A percentile compares a stretch with the other conserved stretches of the same genome.
phyloP scores from a whole-genome alignment of 2,329 filamentous ascomycete species.

The Cercospora nicotianae region DNA sequence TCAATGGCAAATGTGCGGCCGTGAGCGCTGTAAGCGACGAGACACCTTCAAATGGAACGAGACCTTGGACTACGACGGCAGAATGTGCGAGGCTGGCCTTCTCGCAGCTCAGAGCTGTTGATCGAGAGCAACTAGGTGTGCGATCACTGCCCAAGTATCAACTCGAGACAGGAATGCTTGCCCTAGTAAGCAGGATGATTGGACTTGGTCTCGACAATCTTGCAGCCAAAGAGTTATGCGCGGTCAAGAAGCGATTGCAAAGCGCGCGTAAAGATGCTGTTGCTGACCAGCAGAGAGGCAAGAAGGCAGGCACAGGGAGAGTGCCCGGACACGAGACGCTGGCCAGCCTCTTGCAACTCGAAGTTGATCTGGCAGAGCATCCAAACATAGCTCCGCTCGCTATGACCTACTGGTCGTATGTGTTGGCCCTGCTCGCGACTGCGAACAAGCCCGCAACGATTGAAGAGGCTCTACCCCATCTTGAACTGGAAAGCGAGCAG shows the following conservation, averaged over 20 bases:
- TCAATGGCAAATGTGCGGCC: not conserved
- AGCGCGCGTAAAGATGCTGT: not conserved
- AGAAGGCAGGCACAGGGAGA: slow-evolving; percentile 32
- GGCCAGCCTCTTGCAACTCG: slow-evolving; percentile 63
- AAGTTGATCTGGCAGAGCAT: slow-evolving; percentile 44
- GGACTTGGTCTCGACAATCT: slow-evolving; percentile 64
- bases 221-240: slow-evolving; percentile 66
- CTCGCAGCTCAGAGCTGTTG: slow-evolving; percentile 60
- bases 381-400: slow-evolving; percentile 52
- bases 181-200: slow-evolving; percentile 66
- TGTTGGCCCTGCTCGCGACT: slow-evolving; percentile 62
- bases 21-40: not conserved
- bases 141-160: slow-evolving; percentile 63
- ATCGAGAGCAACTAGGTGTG: slow-evolving; percentile 53
- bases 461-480: slow-evolving; percentile 57
- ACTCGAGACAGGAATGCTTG: slow-evolving; percentile 71
- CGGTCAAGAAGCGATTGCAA: slow-evolving; percentile 65
- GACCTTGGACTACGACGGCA: slow-evolving; percentile 49
- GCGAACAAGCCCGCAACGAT: slow-evolving; percentile 61
- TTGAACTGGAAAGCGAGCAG: slow-evolving; percentile 54
- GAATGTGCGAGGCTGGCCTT: slow-evolving; percentile 72
- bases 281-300: not conserved
- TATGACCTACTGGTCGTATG: slow-evolving; percentile 65
- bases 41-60: not conserved
- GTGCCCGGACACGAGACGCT: slow-evolving; percentile 45